These are phyloP conservation scores for Ilyonectria mors-panacis DNA, from an alignment of 2,329 filamentous ascomycete species.

Conservation along the genomic window DNA sequence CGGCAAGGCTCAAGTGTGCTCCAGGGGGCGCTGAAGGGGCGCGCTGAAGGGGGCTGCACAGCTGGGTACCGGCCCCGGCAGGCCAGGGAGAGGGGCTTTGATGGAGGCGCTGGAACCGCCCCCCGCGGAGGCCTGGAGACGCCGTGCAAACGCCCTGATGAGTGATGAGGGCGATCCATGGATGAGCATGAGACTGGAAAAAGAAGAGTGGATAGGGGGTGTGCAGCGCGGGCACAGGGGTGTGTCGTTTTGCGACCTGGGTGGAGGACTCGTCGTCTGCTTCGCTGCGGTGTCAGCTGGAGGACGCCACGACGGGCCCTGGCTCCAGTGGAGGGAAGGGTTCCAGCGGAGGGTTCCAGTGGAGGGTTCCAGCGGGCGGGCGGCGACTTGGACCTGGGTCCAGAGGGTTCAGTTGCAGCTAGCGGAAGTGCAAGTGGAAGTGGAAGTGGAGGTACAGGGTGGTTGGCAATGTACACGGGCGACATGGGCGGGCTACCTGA, in stretches of 20 bases:
- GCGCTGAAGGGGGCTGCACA: not conserved
- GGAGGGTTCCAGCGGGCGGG: conserved; percentile 21
- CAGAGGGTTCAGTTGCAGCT: conserved; percentile 26
- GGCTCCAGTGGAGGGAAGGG: conserved; percentile 37
- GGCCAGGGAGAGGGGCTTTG: conserved; percentile 22
- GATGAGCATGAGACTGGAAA: conserved; percentile 2
- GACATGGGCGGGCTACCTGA: conserved; percentile 22
- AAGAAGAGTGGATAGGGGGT: conserved; percentile 2
- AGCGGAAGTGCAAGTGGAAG: conserved; percentile 19
- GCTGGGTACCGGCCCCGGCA: not conserved
- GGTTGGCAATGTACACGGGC: conserved; percentile 7
- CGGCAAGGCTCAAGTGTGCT: conserved; percentile 2
- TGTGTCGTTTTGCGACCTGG: conserved; percentile 4
- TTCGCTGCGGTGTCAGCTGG: conserved; percentile 47
- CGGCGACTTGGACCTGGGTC: conserved; percentile 24
- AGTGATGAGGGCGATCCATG: not conserved
- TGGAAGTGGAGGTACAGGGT: conserved; percentile 15
- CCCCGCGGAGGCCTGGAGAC: conserved; percentile 30
- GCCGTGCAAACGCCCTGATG: conserved; percentile 23
- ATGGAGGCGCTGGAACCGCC: conserved; percentile 30
- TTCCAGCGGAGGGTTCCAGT: conserved; percentile 19
- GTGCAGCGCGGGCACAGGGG: conserved; percentile 14
- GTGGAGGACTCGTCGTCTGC: conserved; percentile 9
- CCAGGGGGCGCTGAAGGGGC: conserved; percentile 4
- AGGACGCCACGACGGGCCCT: conserved; percentile 48